Evolutionary conservation across 2,329 filamentous ascomycete genomes (phyloP).

Genomic region (Diaporthe aspalathi): DNA sequence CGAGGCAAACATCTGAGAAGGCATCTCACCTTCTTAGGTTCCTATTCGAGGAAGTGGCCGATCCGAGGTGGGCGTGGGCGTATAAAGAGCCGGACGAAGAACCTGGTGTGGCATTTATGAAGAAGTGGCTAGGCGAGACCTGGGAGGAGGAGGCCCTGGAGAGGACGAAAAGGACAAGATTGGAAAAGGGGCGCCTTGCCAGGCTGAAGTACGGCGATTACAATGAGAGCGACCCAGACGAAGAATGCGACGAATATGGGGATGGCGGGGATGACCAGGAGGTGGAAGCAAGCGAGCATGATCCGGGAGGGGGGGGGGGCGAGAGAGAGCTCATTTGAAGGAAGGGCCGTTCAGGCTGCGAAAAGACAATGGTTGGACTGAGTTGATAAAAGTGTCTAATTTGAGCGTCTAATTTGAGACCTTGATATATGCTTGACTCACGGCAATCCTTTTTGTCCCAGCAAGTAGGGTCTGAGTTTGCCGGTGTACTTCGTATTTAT

Average conservation of each 20-base stretch:
- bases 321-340: not conserved
- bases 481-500: not conserved
- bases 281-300: not conserved
- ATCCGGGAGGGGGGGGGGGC: not conserved
- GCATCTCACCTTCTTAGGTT: not conserved
- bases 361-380: not conserved
- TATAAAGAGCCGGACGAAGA: not conserved
- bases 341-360: not conserved
- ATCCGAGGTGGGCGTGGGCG: not conserved
- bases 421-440: not conserved
- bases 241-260: not conserved
- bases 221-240: not conserved
- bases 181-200: not conserved
- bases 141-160: not conserved
- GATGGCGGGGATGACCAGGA: not conserved
- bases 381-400: not conserved
- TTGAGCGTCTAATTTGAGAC: too few relatives aligned
- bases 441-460: not conserved
- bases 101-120: not conserved
- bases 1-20: not conserved
- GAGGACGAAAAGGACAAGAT: not conserved
- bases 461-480: not conserved
- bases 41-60: not conserved
- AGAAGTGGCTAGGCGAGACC: not conserved
- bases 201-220: not conserved